Percentiles rank a stretch among this genome's conserved stretches.
Conservation (phyloP, 257 asterid species). For the Rhazya stricta region DNA sequence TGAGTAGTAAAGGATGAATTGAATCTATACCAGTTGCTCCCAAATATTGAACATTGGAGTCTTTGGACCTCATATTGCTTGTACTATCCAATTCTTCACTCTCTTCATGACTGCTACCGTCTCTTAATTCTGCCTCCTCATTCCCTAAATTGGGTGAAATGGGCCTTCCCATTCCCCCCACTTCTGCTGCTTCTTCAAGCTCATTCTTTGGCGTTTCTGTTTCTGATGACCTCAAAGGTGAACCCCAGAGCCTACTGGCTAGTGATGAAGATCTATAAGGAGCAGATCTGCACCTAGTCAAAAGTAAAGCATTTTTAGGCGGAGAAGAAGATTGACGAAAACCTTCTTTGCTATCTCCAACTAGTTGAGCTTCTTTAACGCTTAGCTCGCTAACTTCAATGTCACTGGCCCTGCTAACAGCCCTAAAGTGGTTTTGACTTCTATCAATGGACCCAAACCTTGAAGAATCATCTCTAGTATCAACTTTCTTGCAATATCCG, state of each 20-base stretch:
- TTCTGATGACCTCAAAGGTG: slow-evolving; percentile 33
- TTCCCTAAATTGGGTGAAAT: slow-evolving; percentile 7
- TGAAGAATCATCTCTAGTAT: slow-evolving; percentile 32
- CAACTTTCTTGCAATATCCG: slow-evolving; percentile 46
- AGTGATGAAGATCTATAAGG: slow-evolving; percentile 89
- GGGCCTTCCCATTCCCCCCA: slow-evolving; percentile 18
- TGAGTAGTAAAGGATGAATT: slow-evolving; percentile 60
- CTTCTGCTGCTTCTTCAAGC: slow-evolving; percentile 15
- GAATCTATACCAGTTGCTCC: slow-evolving; percentile 23
- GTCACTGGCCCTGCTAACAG: slow-evolving; percentile 21
- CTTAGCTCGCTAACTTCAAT: slow-evolving; percentile 11
- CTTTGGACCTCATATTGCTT: not conserved
- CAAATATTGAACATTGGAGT: slow-evolving; percentile 21
- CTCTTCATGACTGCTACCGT: slow-evolving; percentile 11
- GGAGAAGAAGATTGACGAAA: slow-evolving; percentile 38
- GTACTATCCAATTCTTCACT: slow-evolving; percentile 22
- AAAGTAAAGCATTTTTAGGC: slow-evolving; percentile 57
- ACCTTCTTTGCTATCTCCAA: slow-evolving; percentile 25
- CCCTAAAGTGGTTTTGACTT: slow-evolving; percentile 10
- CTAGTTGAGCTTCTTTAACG: slow-evolving; percentile 1
- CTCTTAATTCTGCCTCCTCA: slow-evolving; percentile 28
- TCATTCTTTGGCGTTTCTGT: not conserved
- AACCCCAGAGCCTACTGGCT: slow-evolving; percentile 66
- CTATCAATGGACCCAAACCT: slow-evolving; percentile 24
- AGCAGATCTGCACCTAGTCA: slow-evolving; percentile 94